Evolutionary conservation across 257 asterid genomes (phyloP).

Genomic region (Rehmannia glutinosa): DNA sequence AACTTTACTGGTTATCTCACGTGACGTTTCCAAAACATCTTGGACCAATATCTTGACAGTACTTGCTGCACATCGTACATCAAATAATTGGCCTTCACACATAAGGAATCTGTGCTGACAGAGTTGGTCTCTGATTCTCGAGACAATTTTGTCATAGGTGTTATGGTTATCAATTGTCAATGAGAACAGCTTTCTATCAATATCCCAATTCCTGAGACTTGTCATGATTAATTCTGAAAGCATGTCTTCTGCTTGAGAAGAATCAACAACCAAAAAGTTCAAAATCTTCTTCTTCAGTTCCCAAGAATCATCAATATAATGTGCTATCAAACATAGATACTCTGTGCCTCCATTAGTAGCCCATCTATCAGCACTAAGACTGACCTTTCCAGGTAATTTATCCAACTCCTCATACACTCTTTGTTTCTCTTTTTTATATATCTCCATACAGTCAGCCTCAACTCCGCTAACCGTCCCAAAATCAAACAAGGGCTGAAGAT

Average conservation of each 20-base stretch:
- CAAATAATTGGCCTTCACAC: conserved; percentile 89
- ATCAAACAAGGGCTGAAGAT: conserved; percentile 89
- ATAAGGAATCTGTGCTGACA: conserved; percentile 71
- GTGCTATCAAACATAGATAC: conserved; percentile 78
- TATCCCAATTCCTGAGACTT: conserved; percentile 72
- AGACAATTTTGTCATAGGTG: conserved; percentile 53
- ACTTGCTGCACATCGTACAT: conserved; percentile 81
- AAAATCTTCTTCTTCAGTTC: conserved; percentile 65
- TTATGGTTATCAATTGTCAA: conserved; percentile 61
- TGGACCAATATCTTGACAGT: conserved; percentile 75
- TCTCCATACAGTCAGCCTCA: conserved; percentile 74
- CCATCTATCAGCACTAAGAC: conserved; percentile 85
- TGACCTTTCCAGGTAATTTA: conserved; percentile 73
- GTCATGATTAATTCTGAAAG: conserved; percentile 66
- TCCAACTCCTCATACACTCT: conserved; percentile 75
- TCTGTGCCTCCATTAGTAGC: conserved; percentile 43
- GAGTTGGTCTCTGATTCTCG: conserved; percentile 68
- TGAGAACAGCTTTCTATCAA: conserved; percentile 79
- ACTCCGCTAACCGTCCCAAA: conserved; percentile 49
- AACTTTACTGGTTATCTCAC: conserved; percentile 59
- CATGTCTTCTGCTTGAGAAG: conserved; percentile 65
- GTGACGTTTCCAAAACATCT: conserved; percentile 64
- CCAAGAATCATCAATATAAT: conserved; percentile 78
- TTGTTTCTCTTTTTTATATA: conserved; percentile 68
- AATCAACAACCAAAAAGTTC: conserved; percentile 54